These are phyloP conservation scores for Cystofilobasidium capitatum DNA, from an alignment of 768 basidiomycete genomes.

Conservation along the genomic window DNA sequence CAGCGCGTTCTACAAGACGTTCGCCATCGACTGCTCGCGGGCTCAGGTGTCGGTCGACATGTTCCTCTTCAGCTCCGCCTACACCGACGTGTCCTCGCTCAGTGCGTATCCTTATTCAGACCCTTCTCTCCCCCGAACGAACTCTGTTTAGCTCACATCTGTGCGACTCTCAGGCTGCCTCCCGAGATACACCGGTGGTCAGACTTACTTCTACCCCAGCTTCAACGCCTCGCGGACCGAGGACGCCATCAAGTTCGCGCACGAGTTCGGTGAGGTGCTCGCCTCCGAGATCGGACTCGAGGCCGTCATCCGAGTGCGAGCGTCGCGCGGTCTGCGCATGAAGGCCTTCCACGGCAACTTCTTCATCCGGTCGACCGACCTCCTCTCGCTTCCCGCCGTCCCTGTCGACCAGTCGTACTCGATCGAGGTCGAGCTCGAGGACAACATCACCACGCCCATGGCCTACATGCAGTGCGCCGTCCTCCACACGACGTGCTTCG, in stretches of 20 bases:
- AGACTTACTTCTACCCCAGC: constrained; percentile 95
- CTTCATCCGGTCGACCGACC: constrained; percentile 93
- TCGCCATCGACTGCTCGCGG: constrained; percentile 95
- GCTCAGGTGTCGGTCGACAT: constrained; percentile 97
- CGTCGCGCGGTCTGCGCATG: constrained; percentile 91
- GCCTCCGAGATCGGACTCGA: constrained; percentile 93
- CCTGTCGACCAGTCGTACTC: constrained; percentile 91
- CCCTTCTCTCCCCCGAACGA: not conserved
- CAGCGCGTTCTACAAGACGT: constrained; percentile 92
- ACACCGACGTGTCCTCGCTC: constrained; percentile 90
- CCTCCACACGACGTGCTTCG: constrained; percentile 86
- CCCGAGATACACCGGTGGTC: constrained; percentile 94
- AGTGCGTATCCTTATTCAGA: constrained; percentile 50
- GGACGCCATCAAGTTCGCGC: constrained; percentile 96
- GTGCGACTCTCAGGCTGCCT: constrained; percentile 55
- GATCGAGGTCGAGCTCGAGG: constrained; percentile 92
- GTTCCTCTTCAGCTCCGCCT: constrained; percentile 90
- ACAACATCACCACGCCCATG: constrained; percentile 77
- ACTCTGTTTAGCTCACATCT: not conserved
- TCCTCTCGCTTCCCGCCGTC: constrained; percentile 92
- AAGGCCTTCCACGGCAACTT: constrained; percentile 98
- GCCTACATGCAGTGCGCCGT: constrained; percentile 92
- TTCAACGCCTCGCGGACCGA: constrained; percentile 91
- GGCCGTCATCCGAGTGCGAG: constrained; percentile 94
- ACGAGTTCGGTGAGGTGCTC: constrained; percentile 87